Conservation (phyloP, 176 grass and related monocot genomes). For the Miscanthus lutarioriparius region DNA sequence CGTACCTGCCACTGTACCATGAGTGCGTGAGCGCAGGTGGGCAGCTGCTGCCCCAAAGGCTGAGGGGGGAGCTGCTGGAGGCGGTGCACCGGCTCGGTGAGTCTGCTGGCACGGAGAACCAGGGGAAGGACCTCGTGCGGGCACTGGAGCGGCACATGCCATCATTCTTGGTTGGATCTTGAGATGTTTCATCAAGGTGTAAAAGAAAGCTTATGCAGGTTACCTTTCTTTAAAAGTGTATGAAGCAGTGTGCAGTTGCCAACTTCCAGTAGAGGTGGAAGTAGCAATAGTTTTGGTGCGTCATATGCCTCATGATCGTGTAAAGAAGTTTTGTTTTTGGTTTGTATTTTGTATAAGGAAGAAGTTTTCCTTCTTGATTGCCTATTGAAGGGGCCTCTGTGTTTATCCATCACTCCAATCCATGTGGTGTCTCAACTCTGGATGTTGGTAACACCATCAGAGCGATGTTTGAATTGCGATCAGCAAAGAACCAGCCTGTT, state of each 20-base stretch:
- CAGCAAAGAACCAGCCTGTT: background rate
- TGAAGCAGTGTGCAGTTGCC: background rate
- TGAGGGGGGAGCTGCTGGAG: slow-evolving; percentile 62
- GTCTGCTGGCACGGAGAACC: slow-evolving; percentile 25
- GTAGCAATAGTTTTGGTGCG: background rate
- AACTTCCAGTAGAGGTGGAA: background rate
- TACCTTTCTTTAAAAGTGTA: background rate
- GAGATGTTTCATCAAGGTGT: background rate
- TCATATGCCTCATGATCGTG: background rate
- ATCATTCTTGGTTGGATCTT: slow-evolving; percentile 52
- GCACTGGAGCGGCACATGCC: slow-evolving; percentile 62
- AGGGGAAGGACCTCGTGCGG: slow-evolving; percentile 51
- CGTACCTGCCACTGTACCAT: slow-evolving; percentile 65
- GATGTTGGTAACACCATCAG: background rate
- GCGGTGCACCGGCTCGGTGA: slow-evolving; percentile 53
- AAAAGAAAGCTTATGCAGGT: background rate
- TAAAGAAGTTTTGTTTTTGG: background rate
- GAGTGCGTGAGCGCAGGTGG: slow-evolving; percentile 30
- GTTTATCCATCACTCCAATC: background rate
- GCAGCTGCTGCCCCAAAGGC: slow-evolving; percentile 60
- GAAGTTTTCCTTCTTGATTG: background rate
- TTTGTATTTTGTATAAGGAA: slow-evolving; percentile 1
- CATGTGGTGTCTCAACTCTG: background rate
- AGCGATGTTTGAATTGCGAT: no score
- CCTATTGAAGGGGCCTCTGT: background rate